Evolutionary conservation across 768 basidiomycete species (phyloP), one percentile per base, ranked within the genome.

Genomic region (Tulasnella calospora): DNA sequence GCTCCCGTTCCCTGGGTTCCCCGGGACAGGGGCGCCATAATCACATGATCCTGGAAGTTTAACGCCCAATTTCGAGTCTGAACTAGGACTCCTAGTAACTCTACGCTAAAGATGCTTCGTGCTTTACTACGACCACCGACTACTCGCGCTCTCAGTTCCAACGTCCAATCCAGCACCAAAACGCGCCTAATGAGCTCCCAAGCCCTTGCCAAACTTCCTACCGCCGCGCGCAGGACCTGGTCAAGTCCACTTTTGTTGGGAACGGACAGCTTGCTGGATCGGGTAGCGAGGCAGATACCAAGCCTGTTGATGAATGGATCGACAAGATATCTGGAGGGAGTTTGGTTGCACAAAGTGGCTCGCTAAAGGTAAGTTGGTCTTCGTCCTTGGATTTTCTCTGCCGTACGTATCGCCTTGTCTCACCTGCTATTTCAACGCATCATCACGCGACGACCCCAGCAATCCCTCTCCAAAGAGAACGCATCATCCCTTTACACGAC

Each of bases 401-500:
- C n/a, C n/a, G n/a, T n/a, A n/a, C n/a, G n/a, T n/a, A n/a, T n/a
- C 9, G 23, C 38, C 55, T 23, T 1, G n/a, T 3, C 61, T 71
- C 36, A 72, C n/a, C 38, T 21, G 67, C 44, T 9, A 33, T 17
- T 35, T 30, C n/a, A n/a, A 3, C 15, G 9, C 78, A 23, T 38
- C 41, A 61, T 40, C 78, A 40, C 36, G 30, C 30, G 17, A 9
- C 46, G 21, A n/a, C n/a, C 8, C 36, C n/a, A 19, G 44, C 3
- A 4, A 13, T 23, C 79, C 44, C 83, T 97, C 92, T 89, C 92
- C 13, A 89, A 91, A 82, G 86, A 92, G n/a, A 88, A 90, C 81
- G 87, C 92, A 6, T 81, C 88, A n/a, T 89, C 93, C 83, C 92
- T 94, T 86, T 92, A 94, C 83, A 85, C 91, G 23, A 89, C 90